Percentiles rank a stretch among this genome's conserved stretches.
Evolutionary conservation across 768 basidiomycete species (phyloP).

Genomic region (Mycena belliarum): DNA sequence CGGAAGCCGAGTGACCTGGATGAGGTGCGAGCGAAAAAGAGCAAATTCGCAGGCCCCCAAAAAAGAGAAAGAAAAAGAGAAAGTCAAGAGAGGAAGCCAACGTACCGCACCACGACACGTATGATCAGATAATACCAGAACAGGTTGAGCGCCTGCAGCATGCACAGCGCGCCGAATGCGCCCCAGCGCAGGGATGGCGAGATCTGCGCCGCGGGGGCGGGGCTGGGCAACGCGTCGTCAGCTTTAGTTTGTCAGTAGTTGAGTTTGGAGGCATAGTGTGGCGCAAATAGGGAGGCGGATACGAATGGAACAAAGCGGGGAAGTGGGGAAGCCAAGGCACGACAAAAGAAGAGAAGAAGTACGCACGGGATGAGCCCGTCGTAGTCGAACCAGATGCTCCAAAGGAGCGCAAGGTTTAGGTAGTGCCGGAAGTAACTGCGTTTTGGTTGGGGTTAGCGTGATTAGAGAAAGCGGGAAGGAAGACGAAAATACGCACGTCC

Average conservation of each 20-base stretch:
- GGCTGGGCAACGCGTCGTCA: no score
- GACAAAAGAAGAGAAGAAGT: neutral
- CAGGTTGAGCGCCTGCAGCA: slow-evolving; percentile 81
- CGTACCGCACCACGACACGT: slow-evolving; percentile 70
- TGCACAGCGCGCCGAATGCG: slow-evolving; percentile 68
- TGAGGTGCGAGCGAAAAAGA: no score
- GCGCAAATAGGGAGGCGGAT: no score
- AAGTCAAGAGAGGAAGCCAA: slow-evolving; percentile 13
- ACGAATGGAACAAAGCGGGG: no score
- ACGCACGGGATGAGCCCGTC: slow-evolving; percentile 58
- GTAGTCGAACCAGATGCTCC: slow-evolving; percentile 75
- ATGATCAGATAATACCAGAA: slow-evolving; percentile 91
- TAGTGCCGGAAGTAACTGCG: slow-evolving; percentile 97
- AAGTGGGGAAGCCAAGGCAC: no score
- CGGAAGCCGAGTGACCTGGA: no score
- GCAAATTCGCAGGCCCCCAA: no score
- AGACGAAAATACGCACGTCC: slow-evolving; percentile 64
- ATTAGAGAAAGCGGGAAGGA: neutral
- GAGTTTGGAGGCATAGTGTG: no score
- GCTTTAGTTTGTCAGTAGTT: no score
- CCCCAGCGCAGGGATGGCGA: slow-evolving; percentile 55
- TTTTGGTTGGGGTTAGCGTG: neutral
- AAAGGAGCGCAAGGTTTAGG: slow-evolving; percentile 81
- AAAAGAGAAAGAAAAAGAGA: neutral
- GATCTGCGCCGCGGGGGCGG: neutral